phyloP scores from a whole-genome alignment of 345 rosid genomes.

The Bruguiera parviflora region DNA sequence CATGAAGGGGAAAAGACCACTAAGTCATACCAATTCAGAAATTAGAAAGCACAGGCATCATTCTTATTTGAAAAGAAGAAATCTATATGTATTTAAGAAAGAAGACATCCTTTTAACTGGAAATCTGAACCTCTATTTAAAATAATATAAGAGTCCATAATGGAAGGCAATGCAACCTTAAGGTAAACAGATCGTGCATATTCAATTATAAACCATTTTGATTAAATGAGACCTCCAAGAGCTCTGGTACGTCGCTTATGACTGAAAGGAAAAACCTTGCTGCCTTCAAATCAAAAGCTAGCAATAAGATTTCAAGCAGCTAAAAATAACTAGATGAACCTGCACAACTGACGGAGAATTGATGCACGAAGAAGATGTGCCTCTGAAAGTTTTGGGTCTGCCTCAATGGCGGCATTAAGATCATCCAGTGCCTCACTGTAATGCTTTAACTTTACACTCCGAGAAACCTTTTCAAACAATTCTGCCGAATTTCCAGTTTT shows the following conservation, averaged over 20 bases:
- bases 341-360: constrained; percentile 85
- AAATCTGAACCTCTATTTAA: no score
- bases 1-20: constrained; percentile 29
- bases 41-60: background rate
- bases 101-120: no score
- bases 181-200: no score
- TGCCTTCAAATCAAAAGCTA: background rate
- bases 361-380: constrained; percentile 77
- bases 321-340: constrained; percentile 33
- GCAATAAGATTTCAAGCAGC: background rate
- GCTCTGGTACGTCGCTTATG: no score
- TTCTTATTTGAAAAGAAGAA: no score
- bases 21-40: constrained; percentile 35
- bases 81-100: no score
- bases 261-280: no score
- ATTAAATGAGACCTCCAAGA: no score
- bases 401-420: constrained; percentile 89
- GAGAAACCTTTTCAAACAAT: constrained; percentile 73
- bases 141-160: no score
- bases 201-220: no score
- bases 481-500: constrained; percentile 59
- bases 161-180: no score
- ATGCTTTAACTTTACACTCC: constrained; percentile 70
- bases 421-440: constrained; percentile 88
- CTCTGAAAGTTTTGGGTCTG: constrained; percentile 83